phyloP scores from a whole-genome alignment of 2,329 filamentous ascomycete species.

The Herpotrichia juniperi region DNA sequence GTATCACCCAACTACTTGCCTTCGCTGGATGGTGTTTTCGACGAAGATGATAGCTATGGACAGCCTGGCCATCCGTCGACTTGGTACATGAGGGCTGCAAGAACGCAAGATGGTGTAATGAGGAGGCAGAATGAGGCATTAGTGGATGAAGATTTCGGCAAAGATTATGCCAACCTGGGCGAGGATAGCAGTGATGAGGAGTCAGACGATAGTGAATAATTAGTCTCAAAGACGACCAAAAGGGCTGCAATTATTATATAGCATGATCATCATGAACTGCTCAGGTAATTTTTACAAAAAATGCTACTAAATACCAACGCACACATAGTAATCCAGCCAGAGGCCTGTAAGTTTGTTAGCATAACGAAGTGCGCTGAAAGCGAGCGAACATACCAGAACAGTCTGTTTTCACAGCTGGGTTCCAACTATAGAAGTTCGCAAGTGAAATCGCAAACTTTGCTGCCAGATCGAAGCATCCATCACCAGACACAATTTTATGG shows the following conservation, averaged over 20 bases:
- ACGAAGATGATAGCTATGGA: background rate
- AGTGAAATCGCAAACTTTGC: background rate
- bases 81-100: conserved; percentile 3
- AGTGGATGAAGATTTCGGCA: conserved; percentile 1
- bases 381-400: background rate
- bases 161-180: conserved; percentile 1
- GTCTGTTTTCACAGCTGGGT: conserved; percentile 1
- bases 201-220: background rate
- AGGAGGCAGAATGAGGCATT: background rate
- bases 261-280: background rate
- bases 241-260: too few relatives aligned
- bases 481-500: background rate
- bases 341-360: background rate
- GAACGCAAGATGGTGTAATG: conserved; percentile 2
- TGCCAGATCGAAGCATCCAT: background rate
- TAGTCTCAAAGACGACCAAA: too few relatives aligned
- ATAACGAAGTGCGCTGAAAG: too few relatives aligned
- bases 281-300: too few relatives aligned
- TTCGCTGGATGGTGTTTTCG: conserved; percentile 1
- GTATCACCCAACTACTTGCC: conserved; percentile 4
- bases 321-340: background rate
- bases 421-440: background rate
- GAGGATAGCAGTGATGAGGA: conserved; percentile 2
- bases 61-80: conserved; percentile 1
- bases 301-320: background rate